Evolutionary conservation across 352 stramenopile species (phyloP), one percentile per base, ranked within the genome.

Genomic region (Phytophthora pini): DNA sequence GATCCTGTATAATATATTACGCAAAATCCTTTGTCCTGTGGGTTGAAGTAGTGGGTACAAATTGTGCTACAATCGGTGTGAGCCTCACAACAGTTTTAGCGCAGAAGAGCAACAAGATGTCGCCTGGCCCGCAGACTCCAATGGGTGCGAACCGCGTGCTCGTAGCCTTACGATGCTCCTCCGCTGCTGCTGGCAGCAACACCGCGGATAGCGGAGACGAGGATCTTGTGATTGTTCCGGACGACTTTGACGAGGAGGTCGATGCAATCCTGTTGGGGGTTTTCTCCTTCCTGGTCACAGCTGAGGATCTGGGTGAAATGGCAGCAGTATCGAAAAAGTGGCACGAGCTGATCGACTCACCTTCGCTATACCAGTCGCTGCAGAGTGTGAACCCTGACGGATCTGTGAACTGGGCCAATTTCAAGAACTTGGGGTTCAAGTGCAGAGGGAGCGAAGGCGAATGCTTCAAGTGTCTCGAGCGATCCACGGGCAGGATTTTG

Each of bases 371-470:
- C 50, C 70, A 79, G 15, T 65, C 75, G 1, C 59, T 90, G 17
- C 60, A 78, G 1, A 85, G 79, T 50, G 78, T 78, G 45, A 61
- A 79, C 8, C 67, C 76, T 0, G 84, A 91, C 26, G 84, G 86
- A 9, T 81, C 72, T 1, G 82, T 94, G 38, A 90, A 92, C 45
- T 90, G 80, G 79, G 61, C 83, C 39, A 91, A 89, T 61, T 93
- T 94, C 51, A 86, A 89, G 44, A 93, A 91, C 50, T 55, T 94
- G 10, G 82, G 86, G 9, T 83, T 94, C 61, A 94, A 94, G 57
- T 91, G 90, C 79, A 91, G 89, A 56, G 84, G 87, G 32, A 94
- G 82, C 1, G 85, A 95, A 60, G 87, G 87, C 43, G 89, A 76
- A 7, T 93, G 84, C 50, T 93, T 91, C 64, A 93, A 92, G 58